phyloP scores from a whole-genome alignment of 768 basidiomycete species.

The Rhizopogon vinicolor region DNA sequence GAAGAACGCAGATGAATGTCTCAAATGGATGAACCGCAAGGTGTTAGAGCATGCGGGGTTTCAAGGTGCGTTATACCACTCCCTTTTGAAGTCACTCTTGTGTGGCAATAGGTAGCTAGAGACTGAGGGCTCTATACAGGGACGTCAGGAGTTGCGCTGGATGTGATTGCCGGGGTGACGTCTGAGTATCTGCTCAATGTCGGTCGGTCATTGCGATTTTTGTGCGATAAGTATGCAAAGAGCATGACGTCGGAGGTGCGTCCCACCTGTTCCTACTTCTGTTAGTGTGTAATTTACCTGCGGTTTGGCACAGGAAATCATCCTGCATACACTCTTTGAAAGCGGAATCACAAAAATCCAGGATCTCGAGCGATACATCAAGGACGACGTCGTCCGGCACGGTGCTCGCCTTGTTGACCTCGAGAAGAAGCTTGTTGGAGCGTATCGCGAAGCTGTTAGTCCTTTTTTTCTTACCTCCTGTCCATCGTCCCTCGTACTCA shows the following conservation, averaged over 20 bases:
- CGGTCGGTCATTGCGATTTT: constrained; percentile 78
- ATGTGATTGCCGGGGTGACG: constrained; percentile 71
- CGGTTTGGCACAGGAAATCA: constrained; percentile 68
- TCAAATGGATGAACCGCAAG: constrained; percentile 70
- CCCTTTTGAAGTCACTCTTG: not conserved
- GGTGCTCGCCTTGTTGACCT: constrained; percentile 72
- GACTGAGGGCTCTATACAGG: constrained; percentile 36
- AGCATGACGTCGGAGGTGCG: constrained; percentile 84
- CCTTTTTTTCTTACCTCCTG: not conserved
- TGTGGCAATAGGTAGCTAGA: not conserved
- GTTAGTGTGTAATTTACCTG: constrained; percentile 3
- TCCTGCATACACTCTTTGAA: constrained; percentile 87
- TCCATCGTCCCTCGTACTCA: not conserved
- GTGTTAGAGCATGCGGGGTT: constrained; percentile 89
- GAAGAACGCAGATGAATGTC: constrained; percentile 55
- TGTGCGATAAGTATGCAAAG: constrained; percentile 74
- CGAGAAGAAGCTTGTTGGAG: constrained; percentile 81
- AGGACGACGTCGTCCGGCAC: constrained; percentile 84
- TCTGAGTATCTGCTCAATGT: constrained; percentile 83
- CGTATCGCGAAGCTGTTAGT: constrained; percentile 78
- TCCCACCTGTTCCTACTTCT: not conserved
- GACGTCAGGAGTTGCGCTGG: constrained; percentile 68
- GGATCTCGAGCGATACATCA: constrained; percentile 83
- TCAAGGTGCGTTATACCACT: constrained; percentile 57
- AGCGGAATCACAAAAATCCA: constrained; percentile 75